A percentile compares a stretch with the other conserved stretches of the same genome.
These are phyloP conservation scores for Symbiodinium natans DNA, from an alignment of 73 alveolate genomes.

Conservation along the genomic window DNA sequence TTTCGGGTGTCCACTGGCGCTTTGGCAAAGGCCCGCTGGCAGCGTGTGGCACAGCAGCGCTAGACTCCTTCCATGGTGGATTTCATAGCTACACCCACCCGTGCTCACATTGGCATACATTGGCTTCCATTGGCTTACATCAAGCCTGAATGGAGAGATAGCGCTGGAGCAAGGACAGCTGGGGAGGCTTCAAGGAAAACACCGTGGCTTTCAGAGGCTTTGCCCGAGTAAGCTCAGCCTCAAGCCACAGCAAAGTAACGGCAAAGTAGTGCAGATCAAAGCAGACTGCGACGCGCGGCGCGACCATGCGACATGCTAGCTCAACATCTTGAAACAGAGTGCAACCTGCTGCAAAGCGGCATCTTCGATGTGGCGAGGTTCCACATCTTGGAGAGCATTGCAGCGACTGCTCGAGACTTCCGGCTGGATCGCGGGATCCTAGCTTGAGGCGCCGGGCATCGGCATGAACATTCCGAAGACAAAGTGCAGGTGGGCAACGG, in stretches of 20 bases:
- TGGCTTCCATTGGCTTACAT: neutral
- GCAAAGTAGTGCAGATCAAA: no score
- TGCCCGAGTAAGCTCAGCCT: slow-evolving; percentile 26
- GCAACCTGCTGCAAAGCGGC: neutral
- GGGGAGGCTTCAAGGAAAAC: slow-evolving; percentile 70
- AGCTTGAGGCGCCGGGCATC: no score
- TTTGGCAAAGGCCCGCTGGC: slow-evolving; percentile 1
- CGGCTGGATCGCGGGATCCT: no score
- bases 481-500: no score
- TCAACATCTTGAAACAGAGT: neutral
- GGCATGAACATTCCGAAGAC: no score
- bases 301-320: neutral
- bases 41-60: neutral
- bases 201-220: neutral
- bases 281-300: no score
- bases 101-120: neutral
- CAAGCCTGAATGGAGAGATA: slow-evolving; percentile 55
- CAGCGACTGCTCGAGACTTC: neutral
- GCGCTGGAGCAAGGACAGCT: slow-evolving; percentile 55
- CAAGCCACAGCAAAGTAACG: neutral
- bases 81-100: neutral
- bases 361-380: neutral
- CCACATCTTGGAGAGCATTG: neutral
- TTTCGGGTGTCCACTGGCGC: slow-evolving; percentile 7
- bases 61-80: slow-evolving; percentile 3